Percentiles rank a stretch among this genome's conserved stretches.
phyloP scores from a whole-genome alignment of 208 protist species.

The Endotrypanum monterogeii region DNA sequence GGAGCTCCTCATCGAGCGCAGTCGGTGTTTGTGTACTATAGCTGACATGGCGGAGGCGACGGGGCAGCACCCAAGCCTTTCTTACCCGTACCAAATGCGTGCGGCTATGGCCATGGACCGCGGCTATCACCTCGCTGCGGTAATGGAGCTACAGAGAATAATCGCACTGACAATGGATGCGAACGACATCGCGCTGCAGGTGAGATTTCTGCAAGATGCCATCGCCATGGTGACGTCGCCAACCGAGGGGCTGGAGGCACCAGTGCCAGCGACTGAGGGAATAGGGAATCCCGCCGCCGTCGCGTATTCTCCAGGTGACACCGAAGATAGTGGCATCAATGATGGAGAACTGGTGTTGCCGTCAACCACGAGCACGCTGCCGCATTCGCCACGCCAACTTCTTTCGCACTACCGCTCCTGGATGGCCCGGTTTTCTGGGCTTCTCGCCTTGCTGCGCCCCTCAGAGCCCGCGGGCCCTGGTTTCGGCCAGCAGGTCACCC shows the following conservation, averaged over 20 bases:
- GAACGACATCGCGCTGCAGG: constrained; percentile 40
- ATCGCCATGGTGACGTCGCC: constrained; percentile 2
- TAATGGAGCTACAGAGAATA: constrained; percentile 38
- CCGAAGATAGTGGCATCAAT: neutral
- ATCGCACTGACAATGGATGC: constrained; percentile 31
- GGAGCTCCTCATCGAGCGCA: constrained; percentile 37
- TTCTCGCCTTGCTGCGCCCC: constrained; percentile 23
- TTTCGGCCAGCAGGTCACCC: neutral
- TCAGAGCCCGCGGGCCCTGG: neutral
- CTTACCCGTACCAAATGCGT: constrained; percentile 44
- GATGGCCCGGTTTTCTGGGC: constrained; percentile 12
- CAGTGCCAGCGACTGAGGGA: neutral
- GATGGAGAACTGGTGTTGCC: neutral
- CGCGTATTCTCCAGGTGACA: neutral
- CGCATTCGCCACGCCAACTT: neutral
- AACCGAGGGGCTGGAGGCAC: constrained; percentile 1
- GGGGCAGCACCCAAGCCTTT: constrained; percentile 33
- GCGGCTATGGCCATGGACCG: constrained; percentile 54
- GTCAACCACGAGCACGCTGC: neutral
- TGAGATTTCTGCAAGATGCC: constrained; percentile 39
- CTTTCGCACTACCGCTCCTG: constrained; percentile 7
- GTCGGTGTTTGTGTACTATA: constrained; percentile 23
- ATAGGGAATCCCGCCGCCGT: neutral
- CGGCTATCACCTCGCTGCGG: constrained; percentile 34
- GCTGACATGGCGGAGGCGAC: constrained; percentile 35